Base-by-base conservation (phyloP, 176 grass and related monocot genomes). In the Oryza nivara region DNA sequence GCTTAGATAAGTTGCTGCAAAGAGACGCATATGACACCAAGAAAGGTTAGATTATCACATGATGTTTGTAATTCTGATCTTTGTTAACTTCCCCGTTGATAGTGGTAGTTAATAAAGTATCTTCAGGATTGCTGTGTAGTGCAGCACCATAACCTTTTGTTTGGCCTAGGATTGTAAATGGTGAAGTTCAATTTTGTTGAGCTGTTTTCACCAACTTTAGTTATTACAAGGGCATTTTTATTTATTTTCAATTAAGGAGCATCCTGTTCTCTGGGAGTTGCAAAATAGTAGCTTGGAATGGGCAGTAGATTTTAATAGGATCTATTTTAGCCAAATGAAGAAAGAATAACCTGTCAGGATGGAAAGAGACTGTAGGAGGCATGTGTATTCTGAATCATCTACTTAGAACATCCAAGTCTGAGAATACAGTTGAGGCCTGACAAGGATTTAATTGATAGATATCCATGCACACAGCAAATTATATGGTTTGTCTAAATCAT, bases 1-100 rank as follows among this genome's bases (percentile, higher is more conserved):
- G 28, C 13, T 84, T 99, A 43, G 75, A 89, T 54, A 86, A 41
- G 32, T 66, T 99, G 67, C 83, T 99, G 81, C 89, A 99, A 92
- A 91, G 82, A 8, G 46, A 89, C 47, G 58, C 67, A 6, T 41
- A 75, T 68, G 41, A 16, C 56, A 54, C 32, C 20, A 72, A 77
- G 20, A 64, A 79, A 81, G 73, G 86, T 74, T 80, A 76, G 80
- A 30, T 72, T 69, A 68, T 68, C 14, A 68, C 23, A 61, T 61
- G 22, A 49, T 76, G 4, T 28, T 71, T 4, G 1, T n/a, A 63
- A 23, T 63, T 61, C 58, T n/a, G 17, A 51, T 67, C 23, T 81
- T 71, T 15, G 12, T 80, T 9, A 60, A 84, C 51, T 48, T 14
- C 9, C 23, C 51, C 79, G 9, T 45, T 44, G 13, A 34, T 68